Evolutionary conservation across 1,284 basidiomycete genomes (phyloP).

Genomic region (Boletus semigastroideus): DNA sequence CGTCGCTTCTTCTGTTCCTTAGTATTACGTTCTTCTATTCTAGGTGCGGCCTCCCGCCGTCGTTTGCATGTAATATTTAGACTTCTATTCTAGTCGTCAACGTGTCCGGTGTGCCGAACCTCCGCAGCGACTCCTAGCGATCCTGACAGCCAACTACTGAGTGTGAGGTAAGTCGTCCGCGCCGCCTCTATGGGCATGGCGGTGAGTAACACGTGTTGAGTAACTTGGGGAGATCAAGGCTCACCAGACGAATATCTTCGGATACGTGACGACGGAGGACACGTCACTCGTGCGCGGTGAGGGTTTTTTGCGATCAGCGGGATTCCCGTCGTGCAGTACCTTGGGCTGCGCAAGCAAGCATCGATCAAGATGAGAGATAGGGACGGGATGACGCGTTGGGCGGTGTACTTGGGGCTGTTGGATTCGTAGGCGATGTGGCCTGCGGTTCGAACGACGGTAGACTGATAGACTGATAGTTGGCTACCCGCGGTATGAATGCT

Average conservation of each 20-base stretch:
- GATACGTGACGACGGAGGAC: slow-evolving; percentile 79
- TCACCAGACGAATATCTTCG: slow-evolving; percentile 53
- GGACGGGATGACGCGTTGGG: slow-evolving; percentile 44
- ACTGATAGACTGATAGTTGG: no score
- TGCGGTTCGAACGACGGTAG: background rate
- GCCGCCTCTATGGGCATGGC: background rate
- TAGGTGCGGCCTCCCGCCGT: no score
- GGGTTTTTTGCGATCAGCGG: slow-evolving; percentile 75
- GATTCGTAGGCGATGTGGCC: slow-evolving; percentile 8
- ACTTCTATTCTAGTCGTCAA: no score
- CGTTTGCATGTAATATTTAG: no score
- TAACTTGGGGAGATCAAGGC: slow-evolving; percentile 49
- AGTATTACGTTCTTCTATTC: no score
- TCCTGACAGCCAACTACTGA: no score
- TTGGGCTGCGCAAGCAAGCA: slow-evolving; percentile 53
- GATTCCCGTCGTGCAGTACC: slow-evolving; percentile 55
- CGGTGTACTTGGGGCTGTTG: slow-evolving; percentile 41
- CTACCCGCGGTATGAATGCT: no score
- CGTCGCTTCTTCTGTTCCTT: no score
- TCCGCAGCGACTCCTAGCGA: no score
- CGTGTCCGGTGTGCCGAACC: no score
- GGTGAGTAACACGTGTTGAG: background rate
- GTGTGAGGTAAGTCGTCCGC: slow-evolving; percentile 18
- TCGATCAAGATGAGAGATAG: slow-evolving; percentile 50
- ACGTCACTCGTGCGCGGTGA: slow-evolving; percentile 74